Evolutionary conservation across 495 filamentous ascomycete genomes (phyloP).

Genomic region (Durotheca rogersii): DNA sequence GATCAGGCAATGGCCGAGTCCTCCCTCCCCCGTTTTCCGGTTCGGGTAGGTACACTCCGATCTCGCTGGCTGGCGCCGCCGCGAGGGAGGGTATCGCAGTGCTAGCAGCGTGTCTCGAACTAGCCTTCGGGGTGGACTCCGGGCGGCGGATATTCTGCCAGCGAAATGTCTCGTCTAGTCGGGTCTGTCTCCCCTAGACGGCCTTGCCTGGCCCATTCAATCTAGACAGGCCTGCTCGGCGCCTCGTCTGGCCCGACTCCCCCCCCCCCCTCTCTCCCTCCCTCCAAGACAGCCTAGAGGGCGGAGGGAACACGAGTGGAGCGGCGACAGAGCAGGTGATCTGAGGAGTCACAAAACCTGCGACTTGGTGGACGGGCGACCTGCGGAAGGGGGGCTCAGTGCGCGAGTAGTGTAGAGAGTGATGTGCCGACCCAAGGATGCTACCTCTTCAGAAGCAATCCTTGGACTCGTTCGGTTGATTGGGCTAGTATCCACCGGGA

Average conservation of each 20-base stretch:
- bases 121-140: slow-evolving; percentile 11
- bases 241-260: slow-evolving; percentile 8
- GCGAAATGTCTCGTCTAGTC: slow-evolving; percentile 11
- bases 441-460: slow-evolving; percentile 33
- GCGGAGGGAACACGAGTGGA: slow-evolving; percentile 22
- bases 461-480: slow-evolving; percentile 32
- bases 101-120: slow-evolving; percentile 5
- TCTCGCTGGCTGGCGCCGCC: slow-evolving; percentile 5
- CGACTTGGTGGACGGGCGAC: slow-evolving; percentile 27
- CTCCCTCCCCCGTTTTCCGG: not conserved
- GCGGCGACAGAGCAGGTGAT: slow-evolving; percentile 29
- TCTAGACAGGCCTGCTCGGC: slow-evolving; percentile 22
- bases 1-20: slow-evolving; percentile 1
- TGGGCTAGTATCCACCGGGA: slow-evolving; percentile 34
- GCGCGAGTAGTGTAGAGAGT: slow-evolving; percentile 23
- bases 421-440: slow-evolving; percentile 32
- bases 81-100: slow-evolving; percentile 1
- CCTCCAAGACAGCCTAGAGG: slow-evolving; percentile 18
- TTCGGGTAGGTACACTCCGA: slow-evolving; percentile 8
- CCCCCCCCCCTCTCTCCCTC: too few species aligned
- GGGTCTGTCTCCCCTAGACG: slow-evolving; percentile 7
- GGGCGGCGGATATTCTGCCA: slow-evolving; percentile 7
- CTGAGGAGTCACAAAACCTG: slow-evolving; percentile 29
- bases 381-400: slow-evolving; percentile 24
- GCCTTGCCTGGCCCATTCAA: slow-evolving; percentile 14